Evolutionary conservation across 345 rosid genomes (phyloP), one percentile per base, ranked within the genome.

Genomic region (Hibiscus mutabilis): DNA sequence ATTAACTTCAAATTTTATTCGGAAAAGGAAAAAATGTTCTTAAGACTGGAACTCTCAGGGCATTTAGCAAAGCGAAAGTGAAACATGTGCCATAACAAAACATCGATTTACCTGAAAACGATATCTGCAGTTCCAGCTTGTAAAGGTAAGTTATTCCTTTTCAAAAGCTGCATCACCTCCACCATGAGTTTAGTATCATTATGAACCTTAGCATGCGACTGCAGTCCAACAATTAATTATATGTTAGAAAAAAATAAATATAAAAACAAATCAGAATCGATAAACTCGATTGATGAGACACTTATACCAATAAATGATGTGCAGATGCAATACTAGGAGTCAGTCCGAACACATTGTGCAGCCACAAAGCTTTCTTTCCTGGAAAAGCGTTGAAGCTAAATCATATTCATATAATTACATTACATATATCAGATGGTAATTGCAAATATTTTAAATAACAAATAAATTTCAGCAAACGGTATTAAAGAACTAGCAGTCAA

Each of bases 81-180:
- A 71, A 60, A 47, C 22, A 68, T 65, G 3, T 24, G 42, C 10
- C 16, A 22, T 11, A 66, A 73, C 37, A 60, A 19, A 11, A 57
- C 56, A 10, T 24, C 10, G 61, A 46, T 71, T 66, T 25, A 89
- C 98, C 98, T 86, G 82, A 83, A 86, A 75, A 93, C 89, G 64
- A 85, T 79, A 79, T 93, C 97, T 7, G 91, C 94, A 7, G 92
- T 91, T 55, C 98, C 89, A 22, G 98, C 88, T 71, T 88, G 97
- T 55, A 88, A 66, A 13, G 86, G 85, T 60, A 91, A 71, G 68
- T 74, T 74, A 78, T 91, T 91, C 57, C 21, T 74, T 76, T 84
- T 88, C 82, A 89, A n/a, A 73, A 87, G 90, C 60, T 77, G 69
- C 92, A 91, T 82, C 6, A 88, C 80, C 25, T 93, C 90, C 76